A percentile compares a stretch with the other conserved stretches of the same genome.
Evolutionary conservation across 345 rosid genomes (phyloP).

Genomic region (Citrus reticulata): DNA sequence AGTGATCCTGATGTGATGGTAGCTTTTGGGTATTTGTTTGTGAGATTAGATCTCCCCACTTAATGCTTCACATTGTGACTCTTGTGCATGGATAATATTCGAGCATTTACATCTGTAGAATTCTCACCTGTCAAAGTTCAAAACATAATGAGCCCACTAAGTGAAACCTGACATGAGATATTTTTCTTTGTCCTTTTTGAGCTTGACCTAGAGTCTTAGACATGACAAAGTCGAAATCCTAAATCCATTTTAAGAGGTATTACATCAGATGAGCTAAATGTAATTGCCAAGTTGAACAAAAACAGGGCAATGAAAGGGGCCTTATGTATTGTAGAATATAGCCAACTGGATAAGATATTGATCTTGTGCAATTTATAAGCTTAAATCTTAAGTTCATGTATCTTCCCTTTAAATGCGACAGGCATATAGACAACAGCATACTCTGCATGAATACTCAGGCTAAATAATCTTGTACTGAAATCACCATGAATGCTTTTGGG

Average conservation of each 20-base stretch:
- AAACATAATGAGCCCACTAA: too few species aligned
- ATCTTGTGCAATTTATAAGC: not conserved
- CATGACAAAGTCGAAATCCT: not conserved
- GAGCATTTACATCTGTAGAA: too few species aligned
- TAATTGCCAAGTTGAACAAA: not conserved
- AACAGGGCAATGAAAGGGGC: too few species aligned
- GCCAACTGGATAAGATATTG: not conserved
- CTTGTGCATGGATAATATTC: not conserved
- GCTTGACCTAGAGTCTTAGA: too few species aligned
- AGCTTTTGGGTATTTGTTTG: not conserved
- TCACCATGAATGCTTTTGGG: conserved; percentile 39
- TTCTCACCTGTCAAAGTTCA: too few species aligned
- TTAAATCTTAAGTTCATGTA: not conserved
- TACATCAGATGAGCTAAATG: not conserved
- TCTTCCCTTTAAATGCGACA: conserved; percentile 9
- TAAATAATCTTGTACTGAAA: not conserved
- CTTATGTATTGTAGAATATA: not conserved
- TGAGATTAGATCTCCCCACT: not conserved
- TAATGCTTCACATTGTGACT: not conserved
- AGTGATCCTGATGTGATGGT: not conserved
- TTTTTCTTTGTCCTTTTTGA: too few species aligned
- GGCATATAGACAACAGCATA: not conserved
- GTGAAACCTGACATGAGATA: too few species aligned
- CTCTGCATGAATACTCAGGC: not conserved
- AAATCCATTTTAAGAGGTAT: not conserved